Conservation (phyloP, 345 rosid genomes). For the Geranium rotundifolium region DNA sequence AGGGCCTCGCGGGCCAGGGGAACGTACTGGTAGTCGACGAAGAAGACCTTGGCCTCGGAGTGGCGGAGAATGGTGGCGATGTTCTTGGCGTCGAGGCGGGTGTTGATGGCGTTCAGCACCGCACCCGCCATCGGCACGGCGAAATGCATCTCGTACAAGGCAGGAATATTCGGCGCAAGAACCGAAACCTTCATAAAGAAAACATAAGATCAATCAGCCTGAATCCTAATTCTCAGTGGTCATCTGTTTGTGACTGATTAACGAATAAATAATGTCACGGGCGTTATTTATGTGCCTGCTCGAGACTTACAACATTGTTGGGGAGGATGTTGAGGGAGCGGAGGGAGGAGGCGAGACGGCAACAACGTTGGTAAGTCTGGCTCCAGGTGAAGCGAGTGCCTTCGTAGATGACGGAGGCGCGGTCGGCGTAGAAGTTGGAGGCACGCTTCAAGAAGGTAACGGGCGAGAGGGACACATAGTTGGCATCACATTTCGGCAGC, state of each 20-base stretch:
- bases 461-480: slow-evolving; percentile 53
- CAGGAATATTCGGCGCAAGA: slow-evolving; percentile 76
- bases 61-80: slow-evolving; percentile 52
- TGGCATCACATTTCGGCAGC: slow-evolving; percentile 44
- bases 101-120: slow-evolving; percentile 64
- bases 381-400: slow-evolving; percentile 47
- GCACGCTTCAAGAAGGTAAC: slow-evolving; percentile 54
- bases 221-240: too few species aligned
- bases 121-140: slow-evolving; percentile 88
- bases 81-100: slow-evolving; percentile 50
- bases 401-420: slow-evolving; percentile 46
- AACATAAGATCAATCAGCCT: neutral
- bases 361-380: slow-evolving; percentile 53
- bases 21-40: slow-evolving; percentile 45
- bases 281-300: neutral
- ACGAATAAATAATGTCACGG: too few species aligned
- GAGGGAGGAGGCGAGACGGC: slow-evolving; percentile 55
- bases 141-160: slow-evolving; percentile 82
- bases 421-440: slow-evolving; percentile 31
- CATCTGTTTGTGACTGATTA: too few species aligned
- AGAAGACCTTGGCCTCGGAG: slow-evolving; percentile 50
- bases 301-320: slow-evolving; percentile 39
- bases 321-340: slow-evolving; percentile 35
- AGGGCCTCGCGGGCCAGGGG: slow-evolving; percentile 43
- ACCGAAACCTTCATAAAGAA: slow-evolving; percentile 40